Evolutionary conservation across 257 asterid species (phyloP), one percentile per base, ranked within the genome.

Genomic region (Echites panduratus): DNA sequence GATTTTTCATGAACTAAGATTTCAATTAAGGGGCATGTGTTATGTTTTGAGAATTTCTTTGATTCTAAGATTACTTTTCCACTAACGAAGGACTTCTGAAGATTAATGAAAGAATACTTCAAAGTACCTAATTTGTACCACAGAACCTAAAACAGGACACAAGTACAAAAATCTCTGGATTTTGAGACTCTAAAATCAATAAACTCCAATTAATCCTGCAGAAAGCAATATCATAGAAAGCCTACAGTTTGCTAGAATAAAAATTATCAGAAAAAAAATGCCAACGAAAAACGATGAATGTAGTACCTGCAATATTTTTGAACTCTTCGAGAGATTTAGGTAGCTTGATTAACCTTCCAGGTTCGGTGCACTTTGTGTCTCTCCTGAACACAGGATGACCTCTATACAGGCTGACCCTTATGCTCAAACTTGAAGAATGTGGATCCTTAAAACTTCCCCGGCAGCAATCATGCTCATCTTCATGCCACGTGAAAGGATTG

Each of bases 221-320:
- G 43, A 32, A 17, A 62, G 67, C 43, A 59, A 59, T 59, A 13
- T 27, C 41, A 87, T 70, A 79, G 77, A 87, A 43, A 89, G 76
- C 82, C 44, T 27, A 50, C 13, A 24, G 16, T 8, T 74, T 49
- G 48, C 32, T 73, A 20, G 27, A 67, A n/a, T 8, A 13, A 61
- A 73, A 35, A 22, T 20, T 19, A 52, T 10, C 10, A 7, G 17
- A 54, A n/a, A 57, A 76, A 52, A 48, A 32, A n/a, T 54, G 32
- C 5, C 32, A 19, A 66, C 8, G 35, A 32, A 47, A 19, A 5
- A 14, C 7, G 29, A 72, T 8, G 10, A 35, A 20, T 43, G 71
- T 80, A 93, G 71, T 80, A 93, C 96, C 96, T 83, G 97, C 96
- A 45, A 87, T 78, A 66, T 20, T 75, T 85, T 84, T 91, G 81